Base-by-base conservation (phyloP, 2,329 filamentous ascomycete species). In the Herpotrichia juniperi region DNA sequence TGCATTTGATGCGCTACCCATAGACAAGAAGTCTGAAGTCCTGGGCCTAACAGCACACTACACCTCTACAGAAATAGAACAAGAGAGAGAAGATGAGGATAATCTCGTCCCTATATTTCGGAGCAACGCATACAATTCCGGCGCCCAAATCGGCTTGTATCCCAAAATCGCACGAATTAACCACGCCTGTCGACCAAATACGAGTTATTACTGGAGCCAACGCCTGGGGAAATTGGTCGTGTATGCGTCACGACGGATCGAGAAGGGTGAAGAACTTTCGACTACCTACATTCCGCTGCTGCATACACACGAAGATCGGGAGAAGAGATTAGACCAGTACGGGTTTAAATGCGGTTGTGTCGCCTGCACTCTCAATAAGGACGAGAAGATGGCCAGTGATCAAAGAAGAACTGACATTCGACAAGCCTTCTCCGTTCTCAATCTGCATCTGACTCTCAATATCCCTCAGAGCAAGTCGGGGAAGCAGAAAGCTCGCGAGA, bases 241-340 rank as follows among this genome's bases (percentile, higher is more conserved):
- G 2, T 72, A 72, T 34, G 74, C 74, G 1, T 68, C 64, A 4
- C 58, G 69, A 2, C 66, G 65, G 22, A 75, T 78, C 40, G 62
- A 62, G 8, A 59, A 63, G 32, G 75, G 76, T 19, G 76, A 77
- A 39, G 76, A 78, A 51, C 59, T 78, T 16, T 69, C 63, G 1
- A 69, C 73, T 0, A 74, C 71, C 0, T 77, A 77, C 56, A 69
- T 75, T 17, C 68, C 70, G 2, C 60, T 76, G 9, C 58, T 75
- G 7, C 56, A 62, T 9, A 47, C 59, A 1, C 63, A 65, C 10
- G 54, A 62, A 12, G 64, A 68, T 4, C 66, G 75, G 11, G 59
- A 67, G 24, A 64, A 65, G 22, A 57, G 68, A 24, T 61, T 71
- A 1, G 59, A 72, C 28, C 67, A 66, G 12, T 74, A 73, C 40